A percentile compares a stretch with the other conserved stretches of the same genome.
Evolutionary conservation across 2,329 filamentous ascomycete species (phyloP).

Genomic region (Penicillium vulpinum): DNA sequence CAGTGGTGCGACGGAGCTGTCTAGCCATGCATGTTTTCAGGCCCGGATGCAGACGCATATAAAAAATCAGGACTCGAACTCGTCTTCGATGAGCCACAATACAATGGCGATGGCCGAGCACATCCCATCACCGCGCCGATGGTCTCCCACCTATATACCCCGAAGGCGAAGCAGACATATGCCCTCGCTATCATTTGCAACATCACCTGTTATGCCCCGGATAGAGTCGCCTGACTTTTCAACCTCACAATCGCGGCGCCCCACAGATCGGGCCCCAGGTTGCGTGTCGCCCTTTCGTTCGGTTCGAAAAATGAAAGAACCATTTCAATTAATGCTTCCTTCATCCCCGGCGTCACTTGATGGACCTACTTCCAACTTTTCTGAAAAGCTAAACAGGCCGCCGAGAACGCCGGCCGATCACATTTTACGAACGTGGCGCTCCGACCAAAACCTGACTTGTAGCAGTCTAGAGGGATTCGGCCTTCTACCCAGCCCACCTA

Average conservation of each 20-base stretch:
- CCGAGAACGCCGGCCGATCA: conserved; percentile 25
- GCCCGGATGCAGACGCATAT: conserved; percentile 25
- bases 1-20: conserved; percentile 26
- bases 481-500: conserved; percentile 39
- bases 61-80: conserved; percentile 21
- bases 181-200: conserved; percentile 38
- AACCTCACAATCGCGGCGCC: conserved; percentile 25
- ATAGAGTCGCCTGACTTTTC: conserved; percentile 33
- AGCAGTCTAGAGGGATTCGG: conserved; percentile 36
- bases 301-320: conserved; percentile 42
- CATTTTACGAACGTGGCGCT: conserved; percentile 37
- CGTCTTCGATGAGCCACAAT: conserved; percentile 22
- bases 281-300: conserved; percentile 42
- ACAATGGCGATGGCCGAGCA: conserved; percentile 15
- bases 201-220: conserved; percentile 30
- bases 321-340: conserved; percentile 40
- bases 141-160: conserved; percentile 30
- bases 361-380: conserved; percentile 16
- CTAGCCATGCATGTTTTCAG: conserved; percentile 23
- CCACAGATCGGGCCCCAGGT: conserved; percentile 27
- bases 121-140: conserved; percentile 27
- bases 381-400: conserved; percentile 20
- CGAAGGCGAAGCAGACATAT: conserved; percentile 35
- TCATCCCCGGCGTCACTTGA: conserved; percentile 35
- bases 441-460: conserved; percentile 37